phyloP scores from a whole-genome alignment of 1,139 yeast species.

The Suhomyces wounanorum region DNA sequence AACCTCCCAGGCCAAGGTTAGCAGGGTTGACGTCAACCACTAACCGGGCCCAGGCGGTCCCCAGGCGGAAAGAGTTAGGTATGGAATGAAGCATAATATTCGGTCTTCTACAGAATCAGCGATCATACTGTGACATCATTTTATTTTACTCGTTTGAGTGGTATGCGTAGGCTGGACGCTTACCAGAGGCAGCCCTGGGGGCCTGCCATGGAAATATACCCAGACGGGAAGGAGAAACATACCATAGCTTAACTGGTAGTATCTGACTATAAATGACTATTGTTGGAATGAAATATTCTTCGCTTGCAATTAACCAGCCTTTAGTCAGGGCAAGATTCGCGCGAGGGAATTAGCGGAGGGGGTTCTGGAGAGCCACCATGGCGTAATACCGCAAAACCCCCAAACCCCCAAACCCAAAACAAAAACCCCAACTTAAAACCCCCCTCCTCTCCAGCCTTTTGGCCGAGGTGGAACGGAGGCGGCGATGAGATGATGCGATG shows the following conservation, averaged over 20 bases:
- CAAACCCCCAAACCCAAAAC: too few relatives aligned
- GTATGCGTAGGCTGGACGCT: not conserved
- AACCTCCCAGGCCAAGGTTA: not conserved
- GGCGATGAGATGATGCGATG: too few relatives aligned
- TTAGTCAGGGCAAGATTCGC: conserved; percentile 3
- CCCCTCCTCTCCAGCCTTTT: too few relatives aligned
- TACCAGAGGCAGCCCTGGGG: not conserved
- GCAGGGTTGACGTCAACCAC: not conserved
- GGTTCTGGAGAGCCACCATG: too few relatives aligned
- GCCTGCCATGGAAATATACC: not conserved
- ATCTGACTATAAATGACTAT: not conserved
- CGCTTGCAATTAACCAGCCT: conserved; percentile 1
- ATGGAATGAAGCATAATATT: not conserved
- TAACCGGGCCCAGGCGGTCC: not conserved
- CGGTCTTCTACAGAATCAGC: not conserved
- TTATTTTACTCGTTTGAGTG: not conserved
- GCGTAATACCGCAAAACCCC: too few relatives aligned
- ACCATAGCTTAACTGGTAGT: not conserved
- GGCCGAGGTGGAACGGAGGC: too few relatives aligned
- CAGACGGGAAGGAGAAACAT: not conserved
- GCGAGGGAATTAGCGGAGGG: not conserved
- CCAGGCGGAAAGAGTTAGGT: not conserved
- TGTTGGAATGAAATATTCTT: conserved; percentile 1
- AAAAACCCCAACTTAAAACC: too few relatives aligned
- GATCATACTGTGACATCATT: not conserved